Conservation (phyloP, 1,139 yeast species). For the Maudiozyma humilis region DNA sequence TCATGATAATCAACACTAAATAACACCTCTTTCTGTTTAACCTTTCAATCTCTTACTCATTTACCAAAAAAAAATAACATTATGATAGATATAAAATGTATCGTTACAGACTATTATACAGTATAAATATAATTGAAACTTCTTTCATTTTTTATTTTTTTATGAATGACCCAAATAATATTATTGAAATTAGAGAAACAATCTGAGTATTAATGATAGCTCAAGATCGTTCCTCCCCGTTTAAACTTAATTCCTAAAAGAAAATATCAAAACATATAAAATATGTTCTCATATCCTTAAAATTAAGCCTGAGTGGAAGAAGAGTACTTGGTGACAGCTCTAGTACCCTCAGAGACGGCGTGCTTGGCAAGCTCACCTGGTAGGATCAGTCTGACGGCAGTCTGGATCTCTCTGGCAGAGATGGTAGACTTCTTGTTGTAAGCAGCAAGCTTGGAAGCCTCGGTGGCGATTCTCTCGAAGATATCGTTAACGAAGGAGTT, state of each 20-base stretch:
- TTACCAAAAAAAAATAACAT: slow-evolving; percentile 1
- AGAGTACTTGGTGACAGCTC: slow-evolving; percentile 99
- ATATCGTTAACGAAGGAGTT: slow-evolving; percentile 97
- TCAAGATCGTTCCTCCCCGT: neutral
- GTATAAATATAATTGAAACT: slow-evolving; percentile 1
- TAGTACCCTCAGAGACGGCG: slow-evolving; percentile 98
- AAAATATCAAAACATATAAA: neutral
- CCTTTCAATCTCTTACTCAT: neutral
- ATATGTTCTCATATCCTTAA: neutral
- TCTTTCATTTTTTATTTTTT: neutral
- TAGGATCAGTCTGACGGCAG: slow-evolving; percentile 96
- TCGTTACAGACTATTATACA: slow-evolving; percentile 9
- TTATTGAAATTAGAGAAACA: slow-evolving; percentile 4
- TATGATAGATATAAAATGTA: slow-evolving; percentile 4
- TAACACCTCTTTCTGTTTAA: no score
- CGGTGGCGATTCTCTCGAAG: slow-evolving; percentile 91
- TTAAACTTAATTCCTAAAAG: neutral
- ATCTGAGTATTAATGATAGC: neutral
- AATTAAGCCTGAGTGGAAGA: slow-evolving; percentile 50
- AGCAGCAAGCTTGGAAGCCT: slow-evolving; percentile 98
- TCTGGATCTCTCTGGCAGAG: slow-evolving; percentile 98
- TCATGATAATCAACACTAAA: neutral
- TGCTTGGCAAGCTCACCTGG: slow-evolving; percentile 99
- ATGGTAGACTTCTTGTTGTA: slow-evolving; percentile 99
- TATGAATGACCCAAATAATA: slow-evolving; percentile 5